Base-by-base conservation (phyloP, 495 filamentous ascomycete species). In the Talaromyces thailandensis region DNA sequence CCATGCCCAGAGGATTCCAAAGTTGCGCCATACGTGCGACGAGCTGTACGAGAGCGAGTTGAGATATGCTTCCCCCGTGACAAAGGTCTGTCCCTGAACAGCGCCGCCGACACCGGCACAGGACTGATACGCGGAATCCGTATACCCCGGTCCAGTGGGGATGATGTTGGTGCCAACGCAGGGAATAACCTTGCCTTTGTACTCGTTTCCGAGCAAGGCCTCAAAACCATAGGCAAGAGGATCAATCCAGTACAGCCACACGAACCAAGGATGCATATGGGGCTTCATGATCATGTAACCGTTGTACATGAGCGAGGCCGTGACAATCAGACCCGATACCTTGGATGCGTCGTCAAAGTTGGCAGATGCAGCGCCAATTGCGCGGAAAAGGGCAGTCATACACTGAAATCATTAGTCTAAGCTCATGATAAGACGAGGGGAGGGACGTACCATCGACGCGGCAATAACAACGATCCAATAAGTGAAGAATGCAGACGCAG, bases 161-260 rank as follows among this genome's bases (percentile, higher is more conserved):
- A 84, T 74, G 0, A 86, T 74, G 59, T 85, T 77, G 53, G 51
- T 70, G 8, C 67, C 70, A 24, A 82, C 74, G 56, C 80, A 84
- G 3, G 79, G 71, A 43, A 85, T 76, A 8, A 71, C 63, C 12
- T 78, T 77, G 25, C 67, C 72, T 65, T 83, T 71, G 62, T 92
- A 88, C 65, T 94, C 89, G 63, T 84, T 88, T 1, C 82, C 74
- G 4, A 90, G 67, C 9, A 89, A 79, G 7, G 81, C 84, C 63
- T 91, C 88, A 61, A 91, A 92, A 0, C 82, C 82, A 64, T 92
- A 96, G 0, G 83, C 73, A 6, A 93, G 67, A 0, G 91, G 91
- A 64, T 93, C 86, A 60, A 93, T 79, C 71, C 82, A 88, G 60
- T 80, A 81, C 2, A 93, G 74, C 90, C 89, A 93, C 4, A 78